phyloP scores from a whole-genome alignment of 2,329 filamentous ascomycete species.

The Fusarium compactum region DNA sequence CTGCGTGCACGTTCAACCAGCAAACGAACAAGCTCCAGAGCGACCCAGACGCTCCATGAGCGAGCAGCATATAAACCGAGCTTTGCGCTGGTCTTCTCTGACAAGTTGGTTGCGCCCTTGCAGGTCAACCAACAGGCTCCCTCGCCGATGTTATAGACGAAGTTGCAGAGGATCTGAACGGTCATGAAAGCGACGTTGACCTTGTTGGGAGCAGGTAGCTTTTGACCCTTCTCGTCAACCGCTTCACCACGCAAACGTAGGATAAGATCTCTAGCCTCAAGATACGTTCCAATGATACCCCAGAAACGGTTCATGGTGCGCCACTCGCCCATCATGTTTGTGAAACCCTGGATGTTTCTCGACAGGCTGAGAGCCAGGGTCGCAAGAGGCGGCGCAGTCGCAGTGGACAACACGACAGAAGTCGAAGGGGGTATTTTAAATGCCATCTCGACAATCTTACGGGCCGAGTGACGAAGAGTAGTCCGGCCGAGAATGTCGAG shows the following conservation, averaged over 20 bases:
- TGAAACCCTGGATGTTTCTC: conserved; percentile 69
- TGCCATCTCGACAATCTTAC: conserved; percentile 65
- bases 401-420: conserved; percentile 59
- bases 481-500: conserved; percentile 67
- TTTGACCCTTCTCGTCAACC: conserved; percentile 53
- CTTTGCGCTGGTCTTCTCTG: conserved; percentile 66
- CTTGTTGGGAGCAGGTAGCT: conserved; percentile 47
- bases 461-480: conserved; percentile 66
- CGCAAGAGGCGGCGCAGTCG: conserved; percentile 54
- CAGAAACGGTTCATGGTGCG: conserved; percentile 81
- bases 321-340: conserved; percentile 75
- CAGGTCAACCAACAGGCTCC: conserved; percentile 82
- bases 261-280: conserved; percentile 69
- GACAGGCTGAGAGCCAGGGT: conserved; percentile 63
- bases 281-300: conserved; percentile 79
- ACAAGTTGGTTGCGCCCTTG: conserved; percentile 76
- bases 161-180: conserved; percentile 76
- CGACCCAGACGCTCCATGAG: conserved; percentile 84
- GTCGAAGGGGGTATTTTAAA: conserved; percentile 64
- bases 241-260: conserved; percentile 47
- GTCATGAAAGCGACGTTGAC: conserved; percentile 68
- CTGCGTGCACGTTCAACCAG: conserved; percentile 59
- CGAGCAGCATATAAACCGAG: conserved; percentile 80
- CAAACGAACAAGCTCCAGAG: conserved; percentile 78
- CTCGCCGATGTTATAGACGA: conserved; percentile 80